phyloP scores from a whole-genome alignment of 1,139 yeast species.

The Neolecta irregularis region DNA sequence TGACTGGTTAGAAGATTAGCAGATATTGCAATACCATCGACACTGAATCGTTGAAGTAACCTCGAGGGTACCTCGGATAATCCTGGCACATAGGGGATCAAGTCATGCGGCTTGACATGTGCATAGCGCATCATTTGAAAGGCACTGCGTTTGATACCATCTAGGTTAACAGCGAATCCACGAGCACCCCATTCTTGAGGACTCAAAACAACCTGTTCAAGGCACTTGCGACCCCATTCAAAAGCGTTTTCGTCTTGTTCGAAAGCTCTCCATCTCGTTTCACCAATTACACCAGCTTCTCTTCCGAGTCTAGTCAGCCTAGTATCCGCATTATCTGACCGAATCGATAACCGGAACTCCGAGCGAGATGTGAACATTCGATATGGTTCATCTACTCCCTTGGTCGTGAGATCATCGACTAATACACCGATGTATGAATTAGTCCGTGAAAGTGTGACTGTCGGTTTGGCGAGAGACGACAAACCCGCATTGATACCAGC shows the following conservation, averaged over 20 bases:
- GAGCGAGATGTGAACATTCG: slow-evolving; percentile 95
- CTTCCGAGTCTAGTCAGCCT: slow-evolving; percentile 62
- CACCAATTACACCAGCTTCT: slow-evolving; percentile 49
- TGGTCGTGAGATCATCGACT: slow-evolving; percentile 83
- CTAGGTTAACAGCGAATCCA: slow-evolving; percentile 25
- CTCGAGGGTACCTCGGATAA: neutral
- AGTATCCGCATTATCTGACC: slow-evolving; percentile 88
- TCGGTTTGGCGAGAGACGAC: slow-evolving; percentile 29
- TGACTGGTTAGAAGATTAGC: neutral
- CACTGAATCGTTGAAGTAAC: neutral
- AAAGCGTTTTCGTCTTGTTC: slow-evolving; percentile 34
- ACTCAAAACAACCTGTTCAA: slow-evolving; percentile 34
- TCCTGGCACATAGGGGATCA: slow-evolving; percentile 1
- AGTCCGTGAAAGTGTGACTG: slow-evolving; percentile 48
- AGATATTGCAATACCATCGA: slow-evolving; percentile 1
- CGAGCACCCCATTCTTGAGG: slow-evolving; percentile 46
- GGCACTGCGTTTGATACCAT: slow-evolving; percentile 16
- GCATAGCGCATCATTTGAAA: slow-evolving; percentile 2
- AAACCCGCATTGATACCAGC: slow-evolving; percentile 90
- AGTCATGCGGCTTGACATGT: neutral
- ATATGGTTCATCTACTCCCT: slow-evolving; percentile 95
- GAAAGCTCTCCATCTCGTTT: slow-evolving; percentile 41
- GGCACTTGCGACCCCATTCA: slow-evolving; percentile 30
- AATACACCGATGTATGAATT: slow-evolving; percentile 88
- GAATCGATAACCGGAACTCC: slow-evolving; percentile 74